Percentiles rank a stretch among this genome's conserved stretches.
Evolutionary conservation across 345 rosid genomes (phyloP).

Genomic region (Linum trigynum): DNA sequence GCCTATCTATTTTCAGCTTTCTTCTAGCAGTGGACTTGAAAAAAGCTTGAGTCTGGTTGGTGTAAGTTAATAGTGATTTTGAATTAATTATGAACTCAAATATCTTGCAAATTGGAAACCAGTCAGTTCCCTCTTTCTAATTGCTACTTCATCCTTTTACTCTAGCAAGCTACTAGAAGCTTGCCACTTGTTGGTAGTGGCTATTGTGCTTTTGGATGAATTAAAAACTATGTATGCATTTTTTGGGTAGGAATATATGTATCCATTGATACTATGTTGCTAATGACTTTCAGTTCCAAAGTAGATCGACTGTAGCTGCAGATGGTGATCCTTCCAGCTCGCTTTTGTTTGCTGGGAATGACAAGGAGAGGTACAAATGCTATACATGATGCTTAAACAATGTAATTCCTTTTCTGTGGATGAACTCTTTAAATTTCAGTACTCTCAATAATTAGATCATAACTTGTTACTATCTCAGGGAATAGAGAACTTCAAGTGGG

Average conservation of each 20-base stretch:
- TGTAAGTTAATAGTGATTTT: neutral
- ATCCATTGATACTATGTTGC: conserved; percentile 4
- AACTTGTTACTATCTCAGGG: too few relatives aligned
- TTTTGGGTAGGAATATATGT: too few relatives aligned
- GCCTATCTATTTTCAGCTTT: neutral
- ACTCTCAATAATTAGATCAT: too few relatives aligned
- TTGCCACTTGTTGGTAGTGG: neutral
- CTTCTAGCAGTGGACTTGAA: neutral
- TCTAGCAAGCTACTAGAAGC: neutral
- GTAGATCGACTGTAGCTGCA: conserved; percentile 41
- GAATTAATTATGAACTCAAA: neutral
- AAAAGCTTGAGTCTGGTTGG: neutral
- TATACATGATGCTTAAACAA: neutral
- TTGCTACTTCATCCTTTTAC: neutral
- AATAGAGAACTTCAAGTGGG: too few relatives aligned
- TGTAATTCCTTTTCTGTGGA: neutral
- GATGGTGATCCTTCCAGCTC: conserved; percentile 43
- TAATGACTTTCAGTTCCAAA: conserved; percentile 43
- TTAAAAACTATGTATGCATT: too few relatives aligned
- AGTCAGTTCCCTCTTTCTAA: neutral
- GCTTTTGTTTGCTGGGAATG: conserved; percentile 51
- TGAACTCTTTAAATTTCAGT: neutral
- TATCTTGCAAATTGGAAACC: neutral
- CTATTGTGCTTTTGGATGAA: neutral
- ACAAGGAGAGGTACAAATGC: conserved; percentile 63